These are phyloP conservation scores for Phytopythium cucurbitacearum DNA, from an alignment of 352 stramenopile genomes.

Conservation along the genomic window DNA sequence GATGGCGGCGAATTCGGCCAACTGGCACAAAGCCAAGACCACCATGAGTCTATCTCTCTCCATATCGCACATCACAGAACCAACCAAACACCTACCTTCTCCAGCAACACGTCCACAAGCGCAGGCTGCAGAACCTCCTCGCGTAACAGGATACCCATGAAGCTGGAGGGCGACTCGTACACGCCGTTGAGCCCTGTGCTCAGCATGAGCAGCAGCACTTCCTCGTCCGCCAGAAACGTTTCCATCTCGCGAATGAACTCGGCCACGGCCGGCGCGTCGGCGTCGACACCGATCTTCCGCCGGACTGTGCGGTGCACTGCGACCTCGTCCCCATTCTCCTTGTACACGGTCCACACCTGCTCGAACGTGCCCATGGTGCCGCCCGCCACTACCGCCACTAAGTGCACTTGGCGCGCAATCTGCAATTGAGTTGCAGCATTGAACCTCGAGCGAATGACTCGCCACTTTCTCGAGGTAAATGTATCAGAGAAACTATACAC, in stretches of 20 bases:
- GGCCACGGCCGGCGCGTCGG: conserved; percentile 12
- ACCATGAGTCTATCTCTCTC: not conserved
- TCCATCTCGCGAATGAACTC: conserved; percentile 37
- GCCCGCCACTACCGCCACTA: not conserved
- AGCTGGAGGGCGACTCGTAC: conserved; percentile 45
- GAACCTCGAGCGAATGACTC: not conserved
- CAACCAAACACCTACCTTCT: conserved; percentile 20
- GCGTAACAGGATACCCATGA: conserved; percentile 47
- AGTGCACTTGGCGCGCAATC: not conserved
- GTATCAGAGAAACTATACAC: no score
- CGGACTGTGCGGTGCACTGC: conserved; percentile 27
- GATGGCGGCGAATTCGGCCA: conserved; percentile 39
- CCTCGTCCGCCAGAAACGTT: conserved; percentile 21
- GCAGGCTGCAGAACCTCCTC: conserved; percentile 40
- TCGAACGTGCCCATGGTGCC: conserved; percentile 27
- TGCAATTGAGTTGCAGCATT: not conserved
- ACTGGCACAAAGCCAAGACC: conserved; percentile 4
- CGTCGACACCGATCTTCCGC: conserved; percentile 18
- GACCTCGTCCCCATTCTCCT: conserved; percentile 35
- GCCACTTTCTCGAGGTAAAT: not conserved
- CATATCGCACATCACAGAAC: not conserved
- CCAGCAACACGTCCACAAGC: conserved; percentile 45
- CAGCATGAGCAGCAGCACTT: conserved; percentile 43
- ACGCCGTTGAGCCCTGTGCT: conserved; percentile 35
- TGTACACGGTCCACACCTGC: conserved; percentile 40